Percentiles rank a stretch among this genome's conserved stretches.
phyloP scores from a whole-genome alignment of 78 protist species.

The Diacronema lutheri region DNA sequence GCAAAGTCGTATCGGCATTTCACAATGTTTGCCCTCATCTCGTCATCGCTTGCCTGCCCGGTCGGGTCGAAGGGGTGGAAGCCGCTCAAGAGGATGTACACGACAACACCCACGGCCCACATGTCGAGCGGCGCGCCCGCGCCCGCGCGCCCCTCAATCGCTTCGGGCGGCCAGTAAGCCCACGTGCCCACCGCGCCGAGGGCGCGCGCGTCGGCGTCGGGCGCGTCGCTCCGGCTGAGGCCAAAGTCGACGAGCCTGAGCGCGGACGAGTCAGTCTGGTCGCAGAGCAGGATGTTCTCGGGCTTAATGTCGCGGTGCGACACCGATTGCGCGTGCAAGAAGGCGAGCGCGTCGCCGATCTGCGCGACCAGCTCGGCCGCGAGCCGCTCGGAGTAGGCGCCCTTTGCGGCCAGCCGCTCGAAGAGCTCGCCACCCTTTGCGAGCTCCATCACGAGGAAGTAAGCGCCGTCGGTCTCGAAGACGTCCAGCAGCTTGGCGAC shows the following conservation, averaged over 20 bases:
- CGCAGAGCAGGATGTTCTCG: neutral
- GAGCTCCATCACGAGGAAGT: slow-evolving; percentile 8
- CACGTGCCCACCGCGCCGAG: neutral
- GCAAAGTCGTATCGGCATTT: neutral
- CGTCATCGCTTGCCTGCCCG: neutral
- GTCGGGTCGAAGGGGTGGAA: slow-evolving; percentile 42
- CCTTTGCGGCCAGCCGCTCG: slow-evolving; percentile 1
- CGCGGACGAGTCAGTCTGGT: neutral
- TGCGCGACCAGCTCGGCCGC: neutral
- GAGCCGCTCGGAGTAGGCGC: slow-evolving; percentile 6
- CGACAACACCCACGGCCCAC: slow-evolving; percentile 64
- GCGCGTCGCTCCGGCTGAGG: neutral
- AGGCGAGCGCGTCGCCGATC: neutral
- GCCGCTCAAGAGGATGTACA: slow-evolving; percentile 44
- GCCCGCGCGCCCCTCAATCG: neutral
- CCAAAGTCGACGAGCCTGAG: slow-evolving; percentile 45
- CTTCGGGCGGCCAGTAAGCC: slow-evolving; percentile 7
- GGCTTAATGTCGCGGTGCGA: slow-evolving; percentile 1
- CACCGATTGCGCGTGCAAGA: neutral
- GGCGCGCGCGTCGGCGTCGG: neutral
- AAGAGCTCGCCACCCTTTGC: slow-evolving; percentile 45
- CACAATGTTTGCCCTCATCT: too few species aligned
- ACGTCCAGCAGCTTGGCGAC: neutral
- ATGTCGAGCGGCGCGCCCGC: slow-evolving; percentile 45
- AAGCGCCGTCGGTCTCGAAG: neutral